A percentile compares a stretch with the other conserved stretches of the same genome.
These are phyloP conservation scores for Trichophyton schoenleinii DNA, from an alignment of 2,329 filamentous ascomycete genomes.

Conservation along the genomic window DNA sequence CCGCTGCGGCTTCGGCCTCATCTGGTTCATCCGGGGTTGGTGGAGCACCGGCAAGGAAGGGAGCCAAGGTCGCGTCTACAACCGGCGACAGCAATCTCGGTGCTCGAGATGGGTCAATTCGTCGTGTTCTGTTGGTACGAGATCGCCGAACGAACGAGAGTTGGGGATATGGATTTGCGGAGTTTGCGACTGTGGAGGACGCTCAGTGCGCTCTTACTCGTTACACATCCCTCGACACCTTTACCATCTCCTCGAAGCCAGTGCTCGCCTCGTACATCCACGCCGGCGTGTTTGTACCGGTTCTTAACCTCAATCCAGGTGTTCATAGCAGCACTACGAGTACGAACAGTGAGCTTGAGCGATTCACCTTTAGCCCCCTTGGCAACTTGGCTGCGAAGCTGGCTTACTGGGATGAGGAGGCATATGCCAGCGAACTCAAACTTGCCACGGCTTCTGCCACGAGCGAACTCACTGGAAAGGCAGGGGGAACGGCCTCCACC, in stretches of 20 bases:
- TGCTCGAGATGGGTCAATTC: conserved; percentile 60
- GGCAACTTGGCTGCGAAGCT: conserved; percentile 56
- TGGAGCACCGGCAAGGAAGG: conserved; percentile 30
- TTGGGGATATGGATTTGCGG: conserved; percentile 72
- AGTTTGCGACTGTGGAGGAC: conserved; percentile 66
- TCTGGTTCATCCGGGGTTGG: conserved; percentile 16
- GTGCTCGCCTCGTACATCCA: conserved; percentile 65
- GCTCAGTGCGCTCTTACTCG: conserved; percentile 62
- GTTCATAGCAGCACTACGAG: conserved; percentile 27
- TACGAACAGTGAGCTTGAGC: conserved; percentile 13
- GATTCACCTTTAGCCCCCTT: conserved; percentile 57
- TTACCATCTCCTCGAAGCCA: conserved; percentile 62
- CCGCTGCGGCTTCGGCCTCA: conserved; percentile 21
- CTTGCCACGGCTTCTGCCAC: conserved; percentile 42
- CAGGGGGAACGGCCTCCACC: conserved; percentile 12
- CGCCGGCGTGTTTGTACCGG: conserved; percentile 70
- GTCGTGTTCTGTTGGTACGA: conserved; percentile 63
- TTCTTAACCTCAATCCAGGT: conserved; percentile 50
- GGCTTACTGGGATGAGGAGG: conserved; percentile 64
- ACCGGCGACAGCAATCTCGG: conserved; percentile 51
- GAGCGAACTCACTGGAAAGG: conserved; percentile 8
- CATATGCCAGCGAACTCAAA: conserved; percentile 54
- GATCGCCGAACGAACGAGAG: conserved; percentile 59
- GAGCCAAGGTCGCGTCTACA: conserved; percentile 42
- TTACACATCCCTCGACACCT: conserved; percentile 58